A percentile compares a stretch with the other conserved stretches of the same genome.
phyloP scores from a whole-genome alignment of 306 rosid species.

The Castanopsis chinensis region DNA sequence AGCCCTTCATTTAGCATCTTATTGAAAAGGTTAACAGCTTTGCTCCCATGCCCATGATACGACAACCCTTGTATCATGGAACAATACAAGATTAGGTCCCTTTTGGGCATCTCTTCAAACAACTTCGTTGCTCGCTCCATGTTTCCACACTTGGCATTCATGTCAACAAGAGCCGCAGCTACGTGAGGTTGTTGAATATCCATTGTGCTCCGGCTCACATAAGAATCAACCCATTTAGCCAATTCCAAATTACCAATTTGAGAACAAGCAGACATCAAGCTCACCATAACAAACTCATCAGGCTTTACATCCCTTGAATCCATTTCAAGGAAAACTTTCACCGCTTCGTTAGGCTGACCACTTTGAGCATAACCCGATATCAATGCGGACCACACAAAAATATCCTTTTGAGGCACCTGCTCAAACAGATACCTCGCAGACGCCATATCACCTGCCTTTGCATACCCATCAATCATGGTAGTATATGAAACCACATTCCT shows the following conservation, averaged over 20 bases:
- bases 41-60: slow-evolving; percentile 56
- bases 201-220: slow-evolving; percentile 32
- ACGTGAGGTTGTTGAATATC: slow-evolving; percentile 51
- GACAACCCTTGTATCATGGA: slow-evolving; percentile 73
- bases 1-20: slow-evolving; percentile 67
- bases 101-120: slow-evolving; percentile 47
- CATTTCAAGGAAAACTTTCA: slow-evolving; percentile 58
- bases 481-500: slow-evolving; percentile 67
- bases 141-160: slow-evolving; percentile 87
- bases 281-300: slow-evolving; percentile 60
- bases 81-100: slow-evolving; percentile 59
- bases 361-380: slow-evolving; percentile 67
- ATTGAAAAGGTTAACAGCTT: slow-evolving; percentile 55
- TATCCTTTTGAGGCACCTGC: slow-evolving; percentile 42
- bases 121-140: slow-evolving; percentile 53
- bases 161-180: slow-evolving; percentile 62
- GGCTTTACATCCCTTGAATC: slow-evolving; percentile 48
- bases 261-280: slow-evolving; percentile 50
- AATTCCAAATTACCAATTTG: no score
- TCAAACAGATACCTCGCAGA: slow-evolving; percentile 61
- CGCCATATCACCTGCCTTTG: slow-evolving; percentile 63
- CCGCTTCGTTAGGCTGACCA: slow-evolving; percentile 50
- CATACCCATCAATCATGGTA: slow-evolving; percentile 73
- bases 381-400: slow-evolving; percentile 68
- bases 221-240: background rate